Percentiles rank a stretch among this genome's conserved stretches.
phyloP scores from a whole-genome alignment of 2,329 filamentous ascomycete genomes.

The Apiospora marii region DNA sequence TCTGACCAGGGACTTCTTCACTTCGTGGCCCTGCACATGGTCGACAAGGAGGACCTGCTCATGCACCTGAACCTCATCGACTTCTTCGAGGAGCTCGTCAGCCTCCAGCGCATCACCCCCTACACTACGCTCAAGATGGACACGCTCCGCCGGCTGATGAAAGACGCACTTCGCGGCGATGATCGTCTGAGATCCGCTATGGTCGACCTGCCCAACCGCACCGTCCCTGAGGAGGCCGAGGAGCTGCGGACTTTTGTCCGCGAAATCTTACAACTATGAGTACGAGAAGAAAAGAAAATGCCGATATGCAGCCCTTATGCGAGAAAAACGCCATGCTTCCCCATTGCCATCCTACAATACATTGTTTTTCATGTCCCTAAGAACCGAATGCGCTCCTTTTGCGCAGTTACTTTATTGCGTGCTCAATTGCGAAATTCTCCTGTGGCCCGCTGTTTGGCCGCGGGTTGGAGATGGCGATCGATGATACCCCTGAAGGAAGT shows the following conservation, averaged over 20 bases:
- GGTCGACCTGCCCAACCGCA: slow-evolving; percentile 54
- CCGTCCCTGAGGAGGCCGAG: slow-evolving; percentile 59
- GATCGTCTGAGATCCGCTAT: slow-evolving; percentile 48
- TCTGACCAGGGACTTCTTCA: slow-evolving; percentile 53
- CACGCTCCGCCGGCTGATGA: slow-evolving; percentile 49
- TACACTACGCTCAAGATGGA: slow-evolving; percentile 47
- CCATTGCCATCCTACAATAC: background rate
- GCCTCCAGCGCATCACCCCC: slow-evolving; percentile 53
- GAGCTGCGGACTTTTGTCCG: slow-evolving; percentile 54
- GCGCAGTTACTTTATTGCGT: background rate
- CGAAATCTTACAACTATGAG: slow-evolving; percentile 47
- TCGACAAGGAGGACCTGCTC: slow-evolving; percentile 52
- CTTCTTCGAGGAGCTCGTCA: slow-evolving; percentile 40
- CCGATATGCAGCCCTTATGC: background rate
- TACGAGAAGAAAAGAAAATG: background rate
- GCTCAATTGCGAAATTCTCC: background rate
- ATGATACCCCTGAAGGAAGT: background rate
- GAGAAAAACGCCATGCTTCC: background rate
- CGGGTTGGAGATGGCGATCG: background rate
- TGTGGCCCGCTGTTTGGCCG: background rate
- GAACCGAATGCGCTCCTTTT: background rate
- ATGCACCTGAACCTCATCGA: slow-evolving; percentile 24
- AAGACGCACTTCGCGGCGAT: slow-evolving; percentile 50
- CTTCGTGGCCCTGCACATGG: slow-evolving; percentile 61
- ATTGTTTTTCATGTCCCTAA: background rate